These are phyloP conservation scores for Basidiobolus heterosporus DNA, from an alignment of 371 early-diverging fungal genomes.

Conservation along the genomic window DNA sequence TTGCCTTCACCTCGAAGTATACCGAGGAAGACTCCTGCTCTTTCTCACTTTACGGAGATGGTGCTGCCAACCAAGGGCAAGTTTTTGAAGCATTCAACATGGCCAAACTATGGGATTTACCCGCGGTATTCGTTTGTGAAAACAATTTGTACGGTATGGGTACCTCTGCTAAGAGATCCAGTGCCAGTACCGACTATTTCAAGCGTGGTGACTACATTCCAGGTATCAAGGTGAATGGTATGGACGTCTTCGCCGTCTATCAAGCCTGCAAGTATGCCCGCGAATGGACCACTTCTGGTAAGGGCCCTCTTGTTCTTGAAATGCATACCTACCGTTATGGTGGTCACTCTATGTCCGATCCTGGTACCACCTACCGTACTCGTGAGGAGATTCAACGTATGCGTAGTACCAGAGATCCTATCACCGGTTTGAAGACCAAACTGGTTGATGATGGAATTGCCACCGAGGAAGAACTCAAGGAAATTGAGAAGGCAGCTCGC, in stretches of 20 bases:
- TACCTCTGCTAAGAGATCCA: constrained; percentile 77
- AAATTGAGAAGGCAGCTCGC: constrained; percentile 78
- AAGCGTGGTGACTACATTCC: constrained; percentile 94
- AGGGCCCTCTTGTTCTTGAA: constrained; percentile 95
- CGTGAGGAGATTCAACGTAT: constrained; percentile 95
- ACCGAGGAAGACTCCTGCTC: constrained; percentile 53
- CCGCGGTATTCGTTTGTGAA: constrained; percentile 93
- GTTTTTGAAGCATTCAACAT: constrained; percentile 98
- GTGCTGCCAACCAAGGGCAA: constrained; percentile 99
- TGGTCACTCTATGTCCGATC: constrained; percentile 99
- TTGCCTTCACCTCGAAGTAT: constrained; percentile 95
- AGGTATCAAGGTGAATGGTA: constrained; percentile 84
- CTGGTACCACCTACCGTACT: constrained; percentile 95
- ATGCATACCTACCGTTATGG: constrained; percentile 96
- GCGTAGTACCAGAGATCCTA: constrained; percentile 83
- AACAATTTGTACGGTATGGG: constrained; percentile 99
- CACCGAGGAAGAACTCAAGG: constrained; percentile 76
- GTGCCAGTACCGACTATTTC: constrained; percentile 88
- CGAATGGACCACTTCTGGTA: constrained; percentile 63
- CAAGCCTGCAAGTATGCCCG: constrained; percentile 72
- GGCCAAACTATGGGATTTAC: constrained; percentile 97
- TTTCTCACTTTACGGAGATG: constrained; percentile 95
- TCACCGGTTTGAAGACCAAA: constrained; percentile 74
- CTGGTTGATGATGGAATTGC: constrained; percentile 49
- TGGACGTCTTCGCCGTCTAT: constrained; percentile 88